These are phyloP conservation scores for Trichocladium antarcticum DNA, from an alignment of 495 filamentous ascomycete genomes.

Conservation along the genomic window DNA sequence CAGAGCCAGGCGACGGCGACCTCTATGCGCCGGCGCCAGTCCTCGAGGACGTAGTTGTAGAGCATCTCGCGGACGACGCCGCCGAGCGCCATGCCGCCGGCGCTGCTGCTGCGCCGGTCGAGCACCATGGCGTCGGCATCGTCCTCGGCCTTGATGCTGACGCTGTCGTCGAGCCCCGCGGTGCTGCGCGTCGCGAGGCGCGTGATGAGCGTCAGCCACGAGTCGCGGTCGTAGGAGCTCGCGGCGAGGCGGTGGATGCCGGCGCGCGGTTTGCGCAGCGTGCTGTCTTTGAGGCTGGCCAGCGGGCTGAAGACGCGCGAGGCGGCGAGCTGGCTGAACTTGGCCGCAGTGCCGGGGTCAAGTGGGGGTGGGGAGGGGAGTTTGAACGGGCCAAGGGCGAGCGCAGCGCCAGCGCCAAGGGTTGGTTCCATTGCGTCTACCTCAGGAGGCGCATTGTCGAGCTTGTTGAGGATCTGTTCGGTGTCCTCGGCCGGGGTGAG, in stretches of 20 bases:
- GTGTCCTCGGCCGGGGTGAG: slow-evolving; percentile 60
- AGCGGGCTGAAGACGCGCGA: slow-evolving; percentile 69
- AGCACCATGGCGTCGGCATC: slow-evolving; percentile 6
- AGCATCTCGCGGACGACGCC: slow-evolving; percentile 67
- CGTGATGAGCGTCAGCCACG: slow-evolving; percentile 79
- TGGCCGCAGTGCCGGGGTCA: slow-evolving; percentile 52
- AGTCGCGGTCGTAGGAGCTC: slow-evolving; percentile 74
- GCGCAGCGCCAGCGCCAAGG: slow-evolving; percentile 29
- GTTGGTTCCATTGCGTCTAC: slow-evolving; percentile 22
- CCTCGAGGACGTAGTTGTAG: slow-evolving; percentile 73
- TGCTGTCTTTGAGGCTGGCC: slow-evolving; percentile 47
- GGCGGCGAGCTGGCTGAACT: slow-evolving; percentile 58
- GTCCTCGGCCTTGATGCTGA: slow-evolving; percentile 41
- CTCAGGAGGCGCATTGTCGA: slow-evolving; percentile 53
- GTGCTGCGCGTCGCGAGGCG: slow-evolving; percentile 75
- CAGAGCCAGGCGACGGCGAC: slow-evolving; percentile 83
- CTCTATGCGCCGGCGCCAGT: slow-evolving; percentile 79
- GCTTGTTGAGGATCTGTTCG: slow-evolving; percentile 60
- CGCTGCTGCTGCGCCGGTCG: slow-evolving; percentile 12
- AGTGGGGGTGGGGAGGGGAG: slow-evolving; percentile 68
- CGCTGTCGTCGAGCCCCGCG: slow-evolving; percentile 48
- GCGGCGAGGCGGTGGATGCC: slow-evolving; percentile 80
- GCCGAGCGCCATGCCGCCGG: slow-evolving; percentile 33
- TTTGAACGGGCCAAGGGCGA: slow-evolving; percentile 54
- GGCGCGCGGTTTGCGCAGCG: slow-evolving; percentile 43